Evolutionary conservation across 2,329 filamentous ascomycete genomes (phyloP).

Genomic region (Botryosphaeria dothidea): DNA sequence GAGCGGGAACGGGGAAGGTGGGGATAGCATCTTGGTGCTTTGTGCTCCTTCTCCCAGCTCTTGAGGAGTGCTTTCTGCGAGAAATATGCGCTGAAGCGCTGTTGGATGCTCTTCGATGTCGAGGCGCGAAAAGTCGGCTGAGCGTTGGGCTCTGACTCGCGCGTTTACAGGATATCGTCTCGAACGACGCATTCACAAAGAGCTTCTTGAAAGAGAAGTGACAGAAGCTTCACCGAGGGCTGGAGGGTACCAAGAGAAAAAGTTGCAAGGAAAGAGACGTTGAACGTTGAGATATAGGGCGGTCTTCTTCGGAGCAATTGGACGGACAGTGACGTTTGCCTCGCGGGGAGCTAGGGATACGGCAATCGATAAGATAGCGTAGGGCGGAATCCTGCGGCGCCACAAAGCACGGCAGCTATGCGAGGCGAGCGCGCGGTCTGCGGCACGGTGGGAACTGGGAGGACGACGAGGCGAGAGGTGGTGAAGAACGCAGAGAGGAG

Average conservation of each 20-base stretch:
- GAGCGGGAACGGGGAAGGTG: constrained; percentile 33
- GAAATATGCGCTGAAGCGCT: background rate
- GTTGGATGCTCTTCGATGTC: background rate
- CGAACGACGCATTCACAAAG: background rate
- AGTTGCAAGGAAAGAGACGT: background rate
- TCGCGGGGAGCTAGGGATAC: background rate
- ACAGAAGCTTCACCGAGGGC: background rate
- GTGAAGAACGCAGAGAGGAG: background rate
- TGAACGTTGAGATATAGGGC: background rate
- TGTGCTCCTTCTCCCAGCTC: background rate
- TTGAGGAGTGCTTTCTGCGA: background rate
- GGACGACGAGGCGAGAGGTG: background rate
- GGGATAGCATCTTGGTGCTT: constrained; percentile 10
- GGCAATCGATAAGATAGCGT: constrained; percentile 14
- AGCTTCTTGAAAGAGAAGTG: no score
- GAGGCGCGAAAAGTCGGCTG: background rate
- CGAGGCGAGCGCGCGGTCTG: background rate
- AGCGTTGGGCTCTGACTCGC: constrained; percentile 8
- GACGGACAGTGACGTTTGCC: background rate
- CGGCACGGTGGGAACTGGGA: background rate
- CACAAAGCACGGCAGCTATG: background rate
- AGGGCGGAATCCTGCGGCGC: constrained; percentile 11
- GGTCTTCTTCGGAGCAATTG: background rate
- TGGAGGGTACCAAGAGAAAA: background rate
- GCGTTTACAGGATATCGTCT: background rate